phyloP scores from a whole-genome alignment of 2,329 filamentous ascomycete species.

The Fusarium bulbicola region DNA sequence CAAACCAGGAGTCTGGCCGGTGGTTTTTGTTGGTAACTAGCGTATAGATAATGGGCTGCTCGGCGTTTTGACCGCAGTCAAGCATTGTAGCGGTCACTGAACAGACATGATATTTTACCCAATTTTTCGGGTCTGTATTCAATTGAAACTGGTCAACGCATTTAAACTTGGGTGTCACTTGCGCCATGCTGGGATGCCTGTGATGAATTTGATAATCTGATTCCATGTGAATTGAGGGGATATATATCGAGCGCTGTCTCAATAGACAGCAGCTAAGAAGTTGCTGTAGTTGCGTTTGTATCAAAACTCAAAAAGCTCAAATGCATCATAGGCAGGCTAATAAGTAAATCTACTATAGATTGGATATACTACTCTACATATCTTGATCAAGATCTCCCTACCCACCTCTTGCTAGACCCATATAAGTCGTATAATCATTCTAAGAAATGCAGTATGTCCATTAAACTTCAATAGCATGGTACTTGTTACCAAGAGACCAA shows the following conservation, averaged over 20 bases:
- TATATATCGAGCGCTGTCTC: neutral
- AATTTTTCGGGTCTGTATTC: neutral
- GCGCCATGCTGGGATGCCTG: neutral
- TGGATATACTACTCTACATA: neutral
- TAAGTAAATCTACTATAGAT: neutral
- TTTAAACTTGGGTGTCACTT: neutral
- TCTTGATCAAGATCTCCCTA: neutral
- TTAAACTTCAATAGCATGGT: slow-evolving; percentile 18
- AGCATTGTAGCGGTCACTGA: neutral
- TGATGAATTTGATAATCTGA: neutral
- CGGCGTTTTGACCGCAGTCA: neutral
- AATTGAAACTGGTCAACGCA: neutral
- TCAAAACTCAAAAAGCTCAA: neutral
- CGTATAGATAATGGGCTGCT: slow-evolving; percentile 3
- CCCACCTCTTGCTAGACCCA: slow-evolving; percentile 4
- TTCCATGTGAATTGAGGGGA: neutral
- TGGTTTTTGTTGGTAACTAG: neutral
- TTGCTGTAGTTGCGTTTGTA: neutral
- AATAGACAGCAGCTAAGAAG: neutral
- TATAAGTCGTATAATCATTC: neutral
- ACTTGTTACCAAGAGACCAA: slow-evolving; percentile 18
- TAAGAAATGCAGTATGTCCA: neutral
- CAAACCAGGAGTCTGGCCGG: slow-evolving; percentile 7
- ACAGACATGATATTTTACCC: neutral
- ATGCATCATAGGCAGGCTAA: neutral